Percentiles rank a stretch among this genome's conserved stretches.
Evolutionary conservation across 2,329 filamentous ascomycete genomes (phyloP).

Genomic region (Eutypa lata): DNA sequence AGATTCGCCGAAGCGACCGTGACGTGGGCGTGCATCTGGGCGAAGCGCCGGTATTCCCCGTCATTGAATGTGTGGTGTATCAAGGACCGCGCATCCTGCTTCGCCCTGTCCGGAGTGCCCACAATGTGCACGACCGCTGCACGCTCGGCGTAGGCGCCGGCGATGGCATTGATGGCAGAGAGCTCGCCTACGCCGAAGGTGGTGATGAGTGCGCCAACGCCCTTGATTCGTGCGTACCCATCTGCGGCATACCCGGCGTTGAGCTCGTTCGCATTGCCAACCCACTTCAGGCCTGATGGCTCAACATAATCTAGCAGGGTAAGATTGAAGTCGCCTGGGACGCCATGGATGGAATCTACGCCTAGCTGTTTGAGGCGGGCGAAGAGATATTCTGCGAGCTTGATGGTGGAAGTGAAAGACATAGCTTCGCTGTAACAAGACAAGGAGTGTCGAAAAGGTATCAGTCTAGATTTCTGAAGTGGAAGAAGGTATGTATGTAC

Average conservation of each 20-base stretch:
- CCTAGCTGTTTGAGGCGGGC: slow-evolving; percentile 39
- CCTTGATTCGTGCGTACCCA: slow-evolving; percentile 54
- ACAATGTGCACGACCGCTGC: slow-evolving; percentile 57
- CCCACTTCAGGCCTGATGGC: slow-evolving; percentile 36
- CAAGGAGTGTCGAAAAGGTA: not conserved
- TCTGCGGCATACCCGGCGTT: slow-evolving; percentile 57
- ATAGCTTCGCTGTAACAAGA: no score
- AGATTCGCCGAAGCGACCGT: slow-evolving; percentile 48
- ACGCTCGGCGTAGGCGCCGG: slow-evolving; percentile 55
- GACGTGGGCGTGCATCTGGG: slow-evolving; percentile 45
- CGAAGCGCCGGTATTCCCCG: slow-evolving; percentile 49
- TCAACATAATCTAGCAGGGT: slow-evolving; percentile 34
- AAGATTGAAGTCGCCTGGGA: slow-evolving; percentile 42
- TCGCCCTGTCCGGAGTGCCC: slow-evolving; percentile 43
- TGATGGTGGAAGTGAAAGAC: slow-evolving; percentile 15
- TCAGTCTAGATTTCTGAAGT: no score
- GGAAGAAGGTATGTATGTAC: no score
- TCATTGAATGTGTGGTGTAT: slow-evolving; percentile 57
- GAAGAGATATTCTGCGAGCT: slow-evolving; percentile 34
- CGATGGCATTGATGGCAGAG: slow-evolving; percentile 57
- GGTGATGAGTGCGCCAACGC: slow-evolving; percentile 48
- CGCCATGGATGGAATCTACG: slow-evolving; percentile 42
- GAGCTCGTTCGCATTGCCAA: slow-evolving; percentile 56
- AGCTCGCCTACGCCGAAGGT: slow-evolving; percentile 59
- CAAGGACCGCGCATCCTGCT: slow-evolving; percentile 39